Conservation (phyloP, 2,329 filamentous ascomycete genomes). For the Cladosporium sp. region DNA sequence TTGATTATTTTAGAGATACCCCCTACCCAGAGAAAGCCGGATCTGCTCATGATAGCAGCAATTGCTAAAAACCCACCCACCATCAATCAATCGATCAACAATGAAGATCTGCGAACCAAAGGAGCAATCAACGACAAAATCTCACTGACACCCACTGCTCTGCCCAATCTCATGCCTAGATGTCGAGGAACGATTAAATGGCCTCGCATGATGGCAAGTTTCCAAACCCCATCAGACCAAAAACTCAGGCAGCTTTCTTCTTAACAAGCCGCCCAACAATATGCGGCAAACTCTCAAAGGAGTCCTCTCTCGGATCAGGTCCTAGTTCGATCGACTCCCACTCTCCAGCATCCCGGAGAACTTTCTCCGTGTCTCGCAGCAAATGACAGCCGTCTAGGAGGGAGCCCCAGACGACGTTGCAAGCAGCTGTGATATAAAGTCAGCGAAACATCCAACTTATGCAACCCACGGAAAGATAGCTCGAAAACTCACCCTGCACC, state of each 20-base stretch:
- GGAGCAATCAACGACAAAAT: too few relatives aligned
- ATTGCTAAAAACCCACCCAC: too few relatives aligned
- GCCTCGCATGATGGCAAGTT: too few relatives aligned
- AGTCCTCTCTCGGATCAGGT: background rate
- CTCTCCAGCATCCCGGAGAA: background rate
- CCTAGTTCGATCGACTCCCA: conserved; percentile 7
- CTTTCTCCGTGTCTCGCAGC: background rate
- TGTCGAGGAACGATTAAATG: too few relatives aligned
- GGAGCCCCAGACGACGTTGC: conserved; percentile 1
- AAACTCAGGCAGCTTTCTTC: background rate
- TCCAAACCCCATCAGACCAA: too few relatives aligned
- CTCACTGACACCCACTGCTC: too few relatives aligned
- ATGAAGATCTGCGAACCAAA: too few relatives aligned
- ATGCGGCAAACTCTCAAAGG: conserved; percentile 8
- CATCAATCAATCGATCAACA: too few relatives aligned
- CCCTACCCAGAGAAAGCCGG: background rate
- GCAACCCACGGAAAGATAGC: background rate
- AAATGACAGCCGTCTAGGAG: conserved; percentile 6
- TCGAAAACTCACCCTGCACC: conserved; percentile 1
- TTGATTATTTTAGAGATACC: background rate
- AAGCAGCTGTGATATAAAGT: background rate
- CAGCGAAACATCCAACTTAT: too few relatives aligned
- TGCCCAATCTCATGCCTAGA: too few relatives aligned
- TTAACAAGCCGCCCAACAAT: conserved; percentile 7
- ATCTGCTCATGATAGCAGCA: too few relatives aligned